Base-by-base conservation (phyloP, 352 stramenopile genomes). In the Globisporangium cystogenes region DNA sequence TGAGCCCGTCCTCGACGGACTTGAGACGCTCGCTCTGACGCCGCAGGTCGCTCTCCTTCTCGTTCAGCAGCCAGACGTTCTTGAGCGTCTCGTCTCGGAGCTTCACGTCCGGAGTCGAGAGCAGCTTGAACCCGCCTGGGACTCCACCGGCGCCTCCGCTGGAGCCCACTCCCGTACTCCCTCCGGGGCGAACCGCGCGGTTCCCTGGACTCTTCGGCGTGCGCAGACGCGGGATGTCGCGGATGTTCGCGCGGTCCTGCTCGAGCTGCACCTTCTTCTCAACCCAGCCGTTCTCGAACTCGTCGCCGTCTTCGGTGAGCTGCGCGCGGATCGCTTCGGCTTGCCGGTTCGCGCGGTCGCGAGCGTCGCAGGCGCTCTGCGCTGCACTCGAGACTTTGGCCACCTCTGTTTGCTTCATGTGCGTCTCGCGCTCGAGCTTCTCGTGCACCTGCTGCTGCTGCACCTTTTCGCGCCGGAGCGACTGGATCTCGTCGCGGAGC, bases 231-330 rank as follows among this genome's bases (percentile, higher is more conserved):
- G 90, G 74, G 29, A 90, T 81, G 39, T 96, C 85, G 16, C 83
- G 76, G 23, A 93, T 84, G 31, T 76, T 74, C n/a, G 69, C 68
- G 4, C 86, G 77, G 49, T 97, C 87, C 42, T 93, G 53, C 41
- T 95, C 84, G 26, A 97, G 82, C 21, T 93, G 60, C 37, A 76
- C 68, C n/a, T 80, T 84, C 23, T 90, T 85, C 45, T 96, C 84
- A 41, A 77, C 51, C 87, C 84, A 97, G 10, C 90, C 86, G 5
- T 64, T 57, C 54, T 97, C 85, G 50, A 97, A 98, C 20, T 85
- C 76, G 24, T 75, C 74, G 43, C 73, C 72, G 31, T 97, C 90
- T 37, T 96, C 86, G 0, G 75, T 51, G 4, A 90, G 71, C 58
- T 94, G 82, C 45, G 74, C 55, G 11, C 82, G 71, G 46, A 97